Evolutionary conservation across 768 basidiomycete genomes (phyloP).

Genomic region (Fomitopsis pulvina): DNA sequence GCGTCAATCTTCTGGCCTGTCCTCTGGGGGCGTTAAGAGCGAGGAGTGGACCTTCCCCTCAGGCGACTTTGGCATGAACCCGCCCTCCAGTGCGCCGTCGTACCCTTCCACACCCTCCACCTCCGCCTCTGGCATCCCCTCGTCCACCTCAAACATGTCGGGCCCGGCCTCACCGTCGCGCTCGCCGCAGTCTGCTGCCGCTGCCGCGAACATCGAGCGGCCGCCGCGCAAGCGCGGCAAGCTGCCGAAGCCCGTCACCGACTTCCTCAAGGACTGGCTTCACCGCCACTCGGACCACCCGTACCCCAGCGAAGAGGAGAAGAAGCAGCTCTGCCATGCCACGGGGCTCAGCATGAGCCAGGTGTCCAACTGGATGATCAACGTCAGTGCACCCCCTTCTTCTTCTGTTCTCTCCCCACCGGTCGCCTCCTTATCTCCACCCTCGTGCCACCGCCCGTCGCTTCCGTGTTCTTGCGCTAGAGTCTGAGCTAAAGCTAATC

Average conservation of each 20-base stretch:
- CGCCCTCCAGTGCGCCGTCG: constrained; percentile 6
- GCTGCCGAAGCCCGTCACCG: constrained; percentile 85
- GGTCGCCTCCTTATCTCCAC: constrained; percentile 7
- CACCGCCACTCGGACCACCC: constrained; percentile 86
- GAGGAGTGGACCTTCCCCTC: constrained; percentile 69
- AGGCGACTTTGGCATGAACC: constrained; percentile 34
- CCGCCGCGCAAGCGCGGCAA: constrained; percentile 81
- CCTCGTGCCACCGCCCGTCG: background rate
- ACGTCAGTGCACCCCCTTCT: constrained; percentile 37
- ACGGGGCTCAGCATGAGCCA: constrained; percentile 86
- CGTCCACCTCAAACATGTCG: constrained; percentile 25
- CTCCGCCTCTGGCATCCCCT: constrained; percentile 22
- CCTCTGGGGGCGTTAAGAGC: constrained; percentile 31
- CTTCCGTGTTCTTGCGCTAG: background rate
- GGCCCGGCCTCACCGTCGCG: constrained; percentile 40
- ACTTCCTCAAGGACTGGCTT: constrained; percentile 84
- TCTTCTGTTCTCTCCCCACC: constrained; percentile 20
- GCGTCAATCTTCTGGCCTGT: constrained; percentile 3
- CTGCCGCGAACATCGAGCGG: constrained; percentile 56
- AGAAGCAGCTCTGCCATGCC: constrained; percentile 81
- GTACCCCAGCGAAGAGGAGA: constrained; percentile 86
- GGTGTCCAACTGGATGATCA: constrained; percentile 93
- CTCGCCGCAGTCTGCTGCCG: constrained; percentile 42
- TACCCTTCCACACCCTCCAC: constrained; percentile 32
- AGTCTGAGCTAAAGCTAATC: constrained; percentile 11